phyloP scores from a whole-genome alignment of 2,329 filamentous ascomycete species.

The Aureobasidium sp. region DNA sequence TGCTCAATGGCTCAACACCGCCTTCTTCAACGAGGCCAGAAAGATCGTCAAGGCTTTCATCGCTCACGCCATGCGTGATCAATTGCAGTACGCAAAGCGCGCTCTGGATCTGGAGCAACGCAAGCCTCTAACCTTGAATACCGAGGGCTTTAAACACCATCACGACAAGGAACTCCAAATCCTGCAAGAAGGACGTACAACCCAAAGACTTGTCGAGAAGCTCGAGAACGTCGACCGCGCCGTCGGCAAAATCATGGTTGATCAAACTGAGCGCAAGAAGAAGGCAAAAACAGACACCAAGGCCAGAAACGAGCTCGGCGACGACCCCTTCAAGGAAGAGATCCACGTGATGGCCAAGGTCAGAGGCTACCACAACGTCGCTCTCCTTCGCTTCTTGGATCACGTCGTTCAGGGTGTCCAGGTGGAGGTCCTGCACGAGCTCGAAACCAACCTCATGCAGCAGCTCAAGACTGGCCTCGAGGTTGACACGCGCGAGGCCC shows the following conservation, averaged over 20 bases:
- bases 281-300: conserved; percentile 22
- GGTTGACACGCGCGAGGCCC: conserved; percentile 12
- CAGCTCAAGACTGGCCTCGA: conserved; percentile 20
- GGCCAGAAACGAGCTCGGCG: conserved; percentile 35
- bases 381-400: conserved; percentile 56
- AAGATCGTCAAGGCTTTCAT: conserved; percentile 24
- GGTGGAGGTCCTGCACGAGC: conserved; percentile 26
- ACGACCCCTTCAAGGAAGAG: conserved; percentile 52
- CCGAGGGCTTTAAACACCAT: conserved; percentile 18
- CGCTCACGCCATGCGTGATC: conserved; percentile 21
- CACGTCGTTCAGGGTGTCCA: conserved; percentile 32
- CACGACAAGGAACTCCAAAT: conserved; percentile 16
- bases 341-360: conserved; percentile 55
- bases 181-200: conserved; percentile 23
- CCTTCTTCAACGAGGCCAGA: conserved; percentile 22
- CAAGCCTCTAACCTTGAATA: conserved; percentile 29
- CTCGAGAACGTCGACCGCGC: conserved; percentile 18
- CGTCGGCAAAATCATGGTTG: conserved; percentile 15
- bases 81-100: conserved; percentile 20
- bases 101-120: conserved; percentile 25
- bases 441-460: background rate
- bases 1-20: conserved; percentile 21
- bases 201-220: conserved; percentile 22
- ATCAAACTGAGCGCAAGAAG: conserved; percentile 23
- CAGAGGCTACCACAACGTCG: conserved; percentile 60